These are phyloP conservation scores for Alnus rubra DNA, from an alignment of 306 rosid genomes.

Conservation along the genomic window DNA sequence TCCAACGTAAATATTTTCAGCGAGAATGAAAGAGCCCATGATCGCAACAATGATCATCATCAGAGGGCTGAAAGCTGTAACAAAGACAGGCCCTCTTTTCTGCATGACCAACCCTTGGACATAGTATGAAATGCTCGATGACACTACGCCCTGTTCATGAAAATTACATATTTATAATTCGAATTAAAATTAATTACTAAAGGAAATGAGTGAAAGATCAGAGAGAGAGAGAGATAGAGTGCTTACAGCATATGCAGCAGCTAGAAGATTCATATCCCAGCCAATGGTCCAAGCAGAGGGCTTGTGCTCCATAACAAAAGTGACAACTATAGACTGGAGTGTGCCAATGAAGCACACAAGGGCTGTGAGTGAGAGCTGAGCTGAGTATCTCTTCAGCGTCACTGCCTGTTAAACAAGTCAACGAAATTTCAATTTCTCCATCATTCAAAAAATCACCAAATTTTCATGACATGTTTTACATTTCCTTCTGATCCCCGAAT, in stretches of 20 bases:
- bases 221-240: background rate
- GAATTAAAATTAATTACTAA: background rate
- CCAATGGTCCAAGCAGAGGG: conserved; percentile 83
- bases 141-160: conserved; percentile 66
- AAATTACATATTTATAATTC: background rate
- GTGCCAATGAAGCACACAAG: conserved; percentile 80
- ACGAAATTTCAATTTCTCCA: background rate
- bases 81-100: conserved; percentile 94
- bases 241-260: conserved; percentile 90
- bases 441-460: background rate
- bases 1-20: conserved; percentile 79
- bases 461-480: background rate
- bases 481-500: background rate
- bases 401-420: conserved; percentile 47
- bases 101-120: conserved; percentile 90
- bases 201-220: background rate
- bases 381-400: conserved; percentile 67
- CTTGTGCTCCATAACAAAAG: conserved; percentile 63
- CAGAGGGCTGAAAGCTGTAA: conserved; percentile 89
- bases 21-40: conserved; percentile 84
- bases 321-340: conserved; percentile 72
- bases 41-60: conserved; percentile 90
- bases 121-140: conserved; percentile 60
- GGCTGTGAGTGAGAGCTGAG: conserved; percentile 85
- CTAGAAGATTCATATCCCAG: conserved; percentile 84